Evolutionary conservation across 176 grass and related monocot genomes (phyloP).

Genomic region (Oryza longistaminata): DNA sequence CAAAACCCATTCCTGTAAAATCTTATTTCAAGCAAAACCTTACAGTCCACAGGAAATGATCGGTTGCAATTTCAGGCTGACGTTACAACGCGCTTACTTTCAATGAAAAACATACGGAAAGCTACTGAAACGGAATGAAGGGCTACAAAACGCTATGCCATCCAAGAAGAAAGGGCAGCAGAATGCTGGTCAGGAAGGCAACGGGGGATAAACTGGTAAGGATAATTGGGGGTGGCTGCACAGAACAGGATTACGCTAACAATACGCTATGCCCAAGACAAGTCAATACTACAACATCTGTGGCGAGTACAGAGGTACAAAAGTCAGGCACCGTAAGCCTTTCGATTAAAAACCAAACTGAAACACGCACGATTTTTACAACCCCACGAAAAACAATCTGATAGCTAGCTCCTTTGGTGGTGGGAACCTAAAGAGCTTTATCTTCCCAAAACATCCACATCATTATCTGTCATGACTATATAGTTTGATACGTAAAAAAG

Average conservation of each 20-base stretch:
- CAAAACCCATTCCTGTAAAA: not conserved
- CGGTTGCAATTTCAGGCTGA: not conserved
- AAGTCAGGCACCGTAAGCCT: not conserved
- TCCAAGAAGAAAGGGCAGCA: not conserved
- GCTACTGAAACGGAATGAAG: too few relatives aligned
- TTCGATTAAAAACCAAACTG: slow-evolving; percentile 18
- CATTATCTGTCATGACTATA: slow-evolving; percentile 46
- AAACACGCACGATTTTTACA: slow-evolving; percentile 18
- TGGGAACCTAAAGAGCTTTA: slow-evolving; percentile 37
- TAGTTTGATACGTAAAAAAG: slow-evolving; percentile 31
- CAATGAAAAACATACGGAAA: too few relatives aligned
- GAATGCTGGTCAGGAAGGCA: not conserved
- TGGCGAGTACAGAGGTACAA: slow-evolving; percentile 29
- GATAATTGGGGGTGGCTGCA: not conserved
- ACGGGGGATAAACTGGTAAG: too few relatives aligned
- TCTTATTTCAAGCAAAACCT: too few relatives aligned
- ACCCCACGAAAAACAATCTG: slow-evolving; percentile 53
- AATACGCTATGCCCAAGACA: slow-evolving; percentile 37
- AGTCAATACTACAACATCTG: slow-evolving; percentile 35
- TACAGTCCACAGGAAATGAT: not conserved
- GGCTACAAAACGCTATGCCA: too few relatives aligned
- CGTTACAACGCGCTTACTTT: not conserved
- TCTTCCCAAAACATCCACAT: slow-evolving; percentile 34
- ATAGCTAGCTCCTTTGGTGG: slow-evolving; percentile 23
- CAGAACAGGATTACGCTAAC: not conserved